Percentiles rank a stretch among this genome's conserved stretches.
Evolutionary conservation across 1,284 basidiomycete genomes (phyloP).

Genomic region (Leccinum subrobustum): DNA sequence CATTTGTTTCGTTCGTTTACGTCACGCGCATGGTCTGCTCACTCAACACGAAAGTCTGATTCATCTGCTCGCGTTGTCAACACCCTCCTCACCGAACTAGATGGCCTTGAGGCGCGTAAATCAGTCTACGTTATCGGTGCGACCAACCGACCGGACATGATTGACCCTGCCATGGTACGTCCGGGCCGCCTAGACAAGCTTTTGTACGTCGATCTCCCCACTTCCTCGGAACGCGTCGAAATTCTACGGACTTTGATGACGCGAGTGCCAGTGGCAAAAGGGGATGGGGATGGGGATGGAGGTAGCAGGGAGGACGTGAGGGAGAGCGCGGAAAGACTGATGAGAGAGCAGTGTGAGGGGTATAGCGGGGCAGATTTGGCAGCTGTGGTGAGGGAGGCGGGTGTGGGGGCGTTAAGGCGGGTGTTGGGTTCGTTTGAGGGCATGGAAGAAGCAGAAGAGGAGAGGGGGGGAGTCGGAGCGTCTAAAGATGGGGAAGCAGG

Average conservation of each 20-base stretch:
- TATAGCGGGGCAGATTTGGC: conserved; percentile 91
- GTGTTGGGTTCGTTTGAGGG: conserved; percentile 60
- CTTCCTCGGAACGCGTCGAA: conserved; percentile 76
- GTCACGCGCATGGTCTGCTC: too few species aligned
- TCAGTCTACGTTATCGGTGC: conserved; percentile 95
- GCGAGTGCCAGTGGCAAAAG: conserved; percentile 65
- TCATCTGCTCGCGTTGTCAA: conserved; percentile 97
- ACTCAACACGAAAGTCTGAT: conserved; percentile 71
- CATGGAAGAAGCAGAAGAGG: conserved; percentile 36
- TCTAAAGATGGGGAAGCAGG: conserved; percentile 12
- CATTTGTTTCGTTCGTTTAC: too few species aligned
- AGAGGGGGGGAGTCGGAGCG: neutral
- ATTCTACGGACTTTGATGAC: conserved; percentile 75
- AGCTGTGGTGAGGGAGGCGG: conserved; percentile 86
- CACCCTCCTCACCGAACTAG: conserved; percentile 93
- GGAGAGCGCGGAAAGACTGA: conserved; percentile 44
- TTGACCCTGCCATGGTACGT: conserved; percentile 97
- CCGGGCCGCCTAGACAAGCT: conserved; percentile 52
- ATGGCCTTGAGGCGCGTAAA: conserved; percentile 89
- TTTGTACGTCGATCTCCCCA: conserved; percentile 91
- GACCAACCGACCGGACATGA: conserved; percentile 98
- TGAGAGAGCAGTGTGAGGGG: conserved; percentile 57
- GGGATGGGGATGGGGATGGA: neutral
- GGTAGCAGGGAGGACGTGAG: conserved; percentile 25
- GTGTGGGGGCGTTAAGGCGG: conserved; percentile 77